Base-by-base conservation (phyloP, 2,329 filamentous ascomycete species). In the Periconia digitata region DNA sequence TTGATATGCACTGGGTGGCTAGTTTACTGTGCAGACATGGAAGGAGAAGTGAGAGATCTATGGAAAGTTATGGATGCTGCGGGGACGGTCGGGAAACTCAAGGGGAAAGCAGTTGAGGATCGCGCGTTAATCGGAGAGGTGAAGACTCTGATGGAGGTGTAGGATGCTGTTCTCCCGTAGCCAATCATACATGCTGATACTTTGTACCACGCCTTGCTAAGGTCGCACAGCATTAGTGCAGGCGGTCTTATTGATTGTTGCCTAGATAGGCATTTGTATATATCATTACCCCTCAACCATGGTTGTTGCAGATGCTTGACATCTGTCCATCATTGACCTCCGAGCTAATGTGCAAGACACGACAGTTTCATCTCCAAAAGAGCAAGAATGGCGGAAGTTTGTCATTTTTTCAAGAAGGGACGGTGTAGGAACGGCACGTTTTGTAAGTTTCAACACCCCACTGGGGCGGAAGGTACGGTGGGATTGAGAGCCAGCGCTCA, bases 31-130 rank as follows among this genome's bases (percentile, higher is more conserved):
- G 81, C 84, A 2, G 82, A 85, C 5, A 63, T 84, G 29, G 82
- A 87, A 23, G 88, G 91, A 0, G 88, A 92, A 56, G 68, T 96
- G n/a, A 77, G 85, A 10, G 90, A 95, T 66, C 72, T 96, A n/a
- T 79, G 91, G 55, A 81, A 82, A 47, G 86, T 85, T 0, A 81
- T 96, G 78, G 90, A 92, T 66, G 89, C 90, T 0, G 76, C 79
- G 24, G 82, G 81, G 3, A 85, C 82, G 0, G 76, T 95, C 1
- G 59, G 54, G 18, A 66, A 58, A 45, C 47, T 63, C 12, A 50
- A 53, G 43, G 64, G 56, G 1, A 62, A 62, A 46, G 39, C 41
- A 13, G 52, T 56, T 3, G 60, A 69, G 18, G 68, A 63, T 27
- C 54, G 66, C 6, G 61, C 73, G 50, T 50, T 69, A 27, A 55